Percentiles rank a stretch among this genome's conserved stretches.
Evolutionary conservation across 2,329 filamentous ascomycete genomes (phyloP).

Genomic region (Balansia obtecta): DNA sequence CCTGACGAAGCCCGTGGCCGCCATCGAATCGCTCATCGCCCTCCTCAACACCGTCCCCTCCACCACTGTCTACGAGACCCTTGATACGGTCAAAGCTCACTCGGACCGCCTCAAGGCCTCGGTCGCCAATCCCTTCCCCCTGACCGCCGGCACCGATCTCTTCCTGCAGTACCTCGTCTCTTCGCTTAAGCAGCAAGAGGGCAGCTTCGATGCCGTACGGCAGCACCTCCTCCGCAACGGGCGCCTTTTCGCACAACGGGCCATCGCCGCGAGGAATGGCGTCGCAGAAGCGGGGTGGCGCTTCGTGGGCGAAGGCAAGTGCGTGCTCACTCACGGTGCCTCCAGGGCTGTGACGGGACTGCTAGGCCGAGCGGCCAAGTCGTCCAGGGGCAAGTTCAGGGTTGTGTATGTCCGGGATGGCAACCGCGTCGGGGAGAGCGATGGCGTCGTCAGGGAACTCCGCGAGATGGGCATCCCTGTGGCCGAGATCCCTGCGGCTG

Average conservation of each 20-base stretch:
- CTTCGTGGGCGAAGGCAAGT: slow-evolving; percentile 66
- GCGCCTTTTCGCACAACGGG: slow-evolving; percentile 72
- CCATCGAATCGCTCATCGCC: slow-evolving; percentile 81
- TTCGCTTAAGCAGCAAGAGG: slow-evolving; percentile 46
- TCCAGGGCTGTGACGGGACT: slow-evolving; percentile 73
- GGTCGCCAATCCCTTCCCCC: slow-evolving; percentile 78
- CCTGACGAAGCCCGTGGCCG: slow-evolving; percentile 89
- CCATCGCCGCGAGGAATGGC: slow-evolving; percentile 71
- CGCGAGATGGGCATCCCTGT: slow-evolving; percentile 68
- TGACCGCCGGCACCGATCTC: slow-evolving; percentile 87
- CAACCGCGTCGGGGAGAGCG: slow-evolving; percentile 46
- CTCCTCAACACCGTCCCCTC: slow-evolving; percentile 69
- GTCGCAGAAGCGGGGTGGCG: slow-evolving; percentile 70
- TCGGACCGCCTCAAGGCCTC: slow-evolving; percentile 65
- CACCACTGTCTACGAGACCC: slow-evolving; percentile 85
- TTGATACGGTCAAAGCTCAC: slow-evolving; percentile 69
- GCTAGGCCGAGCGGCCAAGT: slow-evolving; percentile 53
- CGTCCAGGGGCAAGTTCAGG: slow-evolving; percentile 54
- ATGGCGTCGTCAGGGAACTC: slow-evolving; percentile 57
- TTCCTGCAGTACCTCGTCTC: slow-evolving; percentile 90
- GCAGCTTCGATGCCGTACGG: slow-evolving; percentile 63
- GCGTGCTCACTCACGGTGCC: slow-evolving; percentile 83
- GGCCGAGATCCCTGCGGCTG: slow-evolving; percentile 42
- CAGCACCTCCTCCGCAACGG: slow-evolving; percentile 78
- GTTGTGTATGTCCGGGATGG: slow-evolving; percentile 68